phyloP scores from a whole-genome alignment of 2,329 filamentous ascomycete genomes.

The Nannizziopsis barbatae region DNA sequence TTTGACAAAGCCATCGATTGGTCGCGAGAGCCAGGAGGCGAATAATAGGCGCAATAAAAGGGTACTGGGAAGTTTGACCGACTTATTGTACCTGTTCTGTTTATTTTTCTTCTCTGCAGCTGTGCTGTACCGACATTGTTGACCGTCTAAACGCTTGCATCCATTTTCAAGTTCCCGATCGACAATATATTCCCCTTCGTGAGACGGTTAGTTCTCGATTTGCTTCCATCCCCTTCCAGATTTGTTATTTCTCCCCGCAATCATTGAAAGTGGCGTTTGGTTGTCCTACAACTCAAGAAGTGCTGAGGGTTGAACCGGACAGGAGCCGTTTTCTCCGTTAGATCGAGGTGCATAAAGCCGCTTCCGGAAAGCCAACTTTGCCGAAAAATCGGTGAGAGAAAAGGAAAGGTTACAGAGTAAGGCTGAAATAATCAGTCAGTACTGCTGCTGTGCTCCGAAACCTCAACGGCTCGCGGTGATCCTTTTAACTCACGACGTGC shows the following conservation, averaged over 20 bases:
- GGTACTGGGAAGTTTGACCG: slow-evolving; percentile 9
- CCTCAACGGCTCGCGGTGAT: background rate
- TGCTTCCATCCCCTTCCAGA: slow-evolving; percentile 7
- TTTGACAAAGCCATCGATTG: slow-evolving; percentile 5
- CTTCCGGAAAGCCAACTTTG: slow-evolving; percentile 7
- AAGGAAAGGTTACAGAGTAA: background rate
- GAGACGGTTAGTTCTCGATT: slow-evolving; percentile 8
- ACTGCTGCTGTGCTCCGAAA: background rate
- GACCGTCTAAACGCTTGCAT: background rate
- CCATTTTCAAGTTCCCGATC: slow-evolving; percentile 8
- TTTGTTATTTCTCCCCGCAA: slow-evolving; percentile 6
- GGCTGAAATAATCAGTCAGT: background rate
- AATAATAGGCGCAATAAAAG: slow-evolving; percentile 9
- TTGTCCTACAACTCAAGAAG: slow-evolving; percentile 4
- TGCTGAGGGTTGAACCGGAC: background rate
- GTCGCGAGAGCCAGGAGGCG: slow-evolving; percentile 5
- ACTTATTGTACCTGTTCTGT: slow-evolving; percentile 8
- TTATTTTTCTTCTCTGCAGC: background rate
- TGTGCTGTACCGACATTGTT: background rate
- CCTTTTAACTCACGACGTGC: background rate
- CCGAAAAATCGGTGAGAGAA: slow-evolving; percentile 8
- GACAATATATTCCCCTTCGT: slow-evolving; percentile 10
- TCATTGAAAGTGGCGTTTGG: slow-evolving; percentile 5
- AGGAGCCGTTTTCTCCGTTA: background rate
- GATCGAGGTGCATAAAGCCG: slow-evolving; percentile 6